Conservation (phyloP, 148 eudicot species). For the Fagopyrum homotropicum region DNA sequence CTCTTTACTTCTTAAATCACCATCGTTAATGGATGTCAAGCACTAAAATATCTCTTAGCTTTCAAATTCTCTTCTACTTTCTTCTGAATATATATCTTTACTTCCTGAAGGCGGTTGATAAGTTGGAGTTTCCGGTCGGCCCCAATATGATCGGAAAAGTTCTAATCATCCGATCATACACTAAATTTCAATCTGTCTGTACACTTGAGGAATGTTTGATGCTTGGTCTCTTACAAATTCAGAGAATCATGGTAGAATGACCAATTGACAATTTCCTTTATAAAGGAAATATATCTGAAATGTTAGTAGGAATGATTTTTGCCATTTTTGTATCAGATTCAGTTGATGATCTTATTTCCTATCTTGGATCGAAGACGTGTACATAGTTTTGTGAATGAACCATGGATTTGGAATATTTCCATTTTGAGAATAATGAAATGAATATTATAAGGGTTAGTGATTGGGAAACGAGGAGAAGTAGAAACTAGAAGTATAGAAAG, state of each 20-base stretch:
- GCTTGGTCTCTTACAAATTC: background rate
- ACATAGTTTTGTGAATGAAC: background rate
- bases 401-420: background rate
- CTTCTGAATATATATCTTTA: background rate
- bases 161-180: background rate
- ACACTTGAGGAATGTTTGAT: background rate
- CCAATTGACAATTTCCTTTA: background rate
- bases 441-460: background rate
- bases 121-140: background rate
- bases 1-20: background rate
- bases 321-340: too few relatives aligned
- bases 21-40: conserved; percentile 7
- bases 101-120: background rate
- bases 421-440: background rate
- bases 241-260: too few relatives aligned
- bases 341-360: background rate
- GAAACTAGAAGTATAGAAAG: background rate
- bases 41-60: background rate
- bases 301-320: too few relatives aligned
- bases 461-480: background rate
- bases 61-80: background rate
- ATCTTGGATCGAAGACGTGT: background rate
- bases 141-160: background rate
- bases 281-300: background rate
- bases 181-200: background rate